Evolutionary conservation across 345 rosid species (phyloP).

Genomic region (Lumnitzera littorea): DNA sequence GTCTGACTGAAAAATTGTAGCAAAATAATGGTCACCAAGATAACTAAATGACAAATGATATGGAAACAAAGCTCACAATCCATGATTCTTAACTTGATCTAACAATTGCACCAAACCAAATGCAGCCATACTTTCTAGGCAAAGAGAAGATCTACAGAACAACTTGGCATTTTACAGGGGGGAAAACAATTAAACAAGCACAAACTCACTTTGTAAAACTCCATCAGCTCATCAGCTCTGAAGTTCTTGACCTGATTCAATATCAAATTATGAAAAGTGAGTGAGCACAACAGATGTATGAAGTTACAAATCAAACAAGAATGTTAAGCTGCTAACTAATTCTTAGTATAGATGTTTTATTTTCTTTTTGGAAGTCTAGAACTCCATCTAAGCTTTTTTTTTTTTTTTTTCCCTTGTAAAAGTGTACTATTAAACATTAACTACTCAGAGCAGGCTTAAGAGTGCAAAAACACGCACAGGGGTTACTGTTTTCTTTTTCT

Average conservation of each 20-base stretch:
- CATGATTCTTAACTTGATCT: too few relatives aligned
- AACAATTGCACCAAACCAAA: neutral
- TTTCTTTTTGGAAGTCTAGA: too few relatives aligned
- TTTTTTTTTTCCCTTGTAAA: too few relatives aligned
- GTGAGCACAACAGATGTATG: too few relatives aligned
- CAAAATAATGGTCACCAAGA: constrained; percentile 8
- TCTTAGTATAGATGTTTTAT: too few relatives aligned
- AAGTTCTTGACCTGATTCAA: constrained; percentile 42
- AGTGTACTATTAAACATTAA: too few relatives aligned
- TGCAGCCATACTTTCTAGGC: neutral
- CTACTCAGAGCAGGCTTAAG: too few relatives aligned
- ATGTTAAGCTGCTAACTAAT: too few relatives aligned
- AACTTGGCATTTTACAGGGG: neutral
- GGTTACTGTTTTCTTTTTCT: neutral
- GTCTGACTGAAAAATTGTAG: constrained; percentile 53
- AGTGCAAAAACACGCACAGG: neutral
- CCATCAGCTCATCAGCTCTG: constrained; percentile 76
- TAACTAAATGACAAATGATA: neutral
- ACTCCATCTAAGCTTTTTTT: too few relatives aligned
- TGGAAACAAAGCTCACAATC: neutral
- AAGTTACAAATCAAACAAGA: too few relatives aligned
- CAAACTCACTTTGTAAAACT: constrained; percentile 58
- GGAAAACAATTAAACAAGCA: neutral
- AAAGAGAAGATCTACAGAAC: neutral
- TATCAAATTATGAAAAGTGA: constrained; percentile 8